These are phyloP conservation scores for Irpex sp. DNA, from an alignment of 1,284 basidiomycete genomes.

Conservation along the genomic window DNA sequence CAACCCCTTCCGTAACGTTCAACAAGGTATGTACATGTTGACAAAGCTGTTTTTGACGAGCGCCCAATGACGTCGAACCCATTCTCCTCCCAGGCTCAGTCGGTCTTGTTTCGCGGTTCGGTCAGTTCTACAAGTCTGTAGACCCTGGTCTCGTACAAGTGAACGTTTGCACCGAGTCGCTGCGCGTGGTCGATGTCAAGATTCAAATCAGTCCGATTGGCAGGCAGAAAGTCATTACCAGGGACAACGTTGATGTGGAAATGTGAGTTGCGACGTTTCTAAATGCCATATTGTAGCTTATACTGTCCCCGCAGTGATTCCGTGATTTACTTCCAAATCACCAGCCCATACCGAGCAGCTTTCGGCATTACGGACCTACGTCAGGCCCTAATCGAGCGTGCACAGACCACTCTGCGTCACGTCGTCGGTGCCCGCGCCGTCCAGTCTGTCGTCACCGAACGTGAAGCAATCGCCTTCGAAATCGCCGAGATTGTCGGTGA, in stretches of 20 bases:
- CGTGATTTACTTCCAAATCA: slow-evolving; percentile 89
- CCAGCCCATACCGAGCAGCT: slow-evolving; percentile 84
- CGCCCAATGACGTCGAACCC: neutral
- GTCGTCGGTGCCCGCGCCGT: slow-evolving; percentile 90
- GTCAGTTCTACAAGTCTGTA: slow-evolving; percentile 92
- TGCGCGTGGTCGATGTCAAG: slow-evolving; percentile 88
- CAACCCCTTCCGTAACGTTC: slow-evolving; percentile 76
- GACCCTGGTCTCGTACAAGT: slow-evolving; percentile 91
- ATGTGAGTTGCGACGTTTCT: slow-evolving; percentile 45
- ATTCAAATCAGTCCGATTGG: slow-evolving; percentile 90
- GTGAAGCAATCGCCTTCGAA: slow-evolving; percentile 94
- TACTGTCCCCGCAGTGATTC: slow-evolving; percentile 56
- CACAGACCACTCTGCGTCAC: slow-evolving; percentile 93
- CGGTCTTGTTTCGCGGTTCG: slow-evolving; percentile 88
- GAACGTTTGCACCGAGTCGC: slow-evolving; percentile 88
- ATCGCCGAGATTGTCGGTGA: slow-evolving; percentile 93
- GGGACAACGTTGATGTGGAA: slow-evolving; percentile 87
- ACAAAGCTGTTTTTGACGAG: slow-evolving; percentile 4
- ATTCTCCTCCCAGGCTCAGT: slow-evolving; percentile 59
- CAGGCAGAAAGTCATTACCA: slow-evolving; percentile 80
- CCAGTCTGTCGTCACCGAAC: slow-evolving; percentile 85
- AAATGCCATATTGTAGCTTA: slow-evolving; percentile 3
- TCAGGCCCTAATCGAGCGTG: slow-evolving; percentile 86
- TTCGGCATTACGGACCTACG: slow-evolving; percentile 91
- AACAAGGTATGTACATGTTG: slow-evolving; percentile 55